A percentile compares a stretch with the other conserved stretches of the same genome.
These are phyloP conservation scores for Pichia terricola DNA, from an alignment of 1,139 yeast species.

Conservation along the genomic window DNA sequence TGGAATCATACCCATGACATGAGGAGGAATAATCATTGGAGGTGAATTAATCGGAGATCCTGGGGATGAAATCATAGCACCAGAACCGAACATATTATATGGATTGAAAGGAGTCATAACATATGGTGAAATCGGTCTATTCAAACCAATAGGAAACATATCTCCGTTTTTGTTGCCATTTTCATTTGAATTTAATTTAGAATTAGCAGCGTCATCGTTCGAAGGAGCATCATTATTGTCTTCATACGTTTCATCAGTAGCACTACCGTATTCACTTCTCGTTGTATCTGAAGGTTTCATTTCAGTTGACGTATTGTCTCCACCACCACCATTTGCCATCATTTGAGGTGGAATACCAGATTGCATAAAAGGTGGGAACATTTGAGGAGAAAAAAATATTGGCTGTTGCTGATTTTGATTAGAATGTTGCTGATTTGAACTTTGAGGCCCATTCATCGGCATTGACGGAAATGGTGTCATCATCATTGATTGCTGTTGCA, in stretches of 20 bases:
- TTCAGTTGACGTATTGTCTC: not conserved
- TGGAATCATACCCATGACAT: slow-evolving; percentile 7
- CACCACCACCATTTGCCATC: slow-evolving; percentile 1
- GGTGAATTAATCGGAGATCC: slow-evolving; percentile 15
- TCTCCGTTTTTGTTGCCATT: not conserved
- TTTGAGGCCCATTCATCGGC: slow-evolving; percentile 12
- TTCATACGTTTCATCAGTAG: slow-evolving; percentile 1
- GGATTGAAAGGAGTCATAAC: slow-evolving; percentile 45
- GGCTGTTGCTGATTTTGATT: not conserved
- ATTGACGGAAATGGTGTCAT: slow-evolving; percentile 16
- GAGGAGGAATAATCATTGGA: slow-evolving; percentile 6
- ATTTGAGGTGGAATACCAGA: slow-evolving; percentile 1
- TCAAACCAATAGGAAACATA: slow-evolving; percentile 17
- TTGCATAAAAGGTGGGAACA: slow-evolving; percentile 12
- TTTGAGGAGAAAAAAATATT: slow-evolving; percentile 13
- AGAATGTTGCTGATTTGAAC: not conserved
- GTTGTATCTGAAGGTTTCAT: slow-evolving; percentile 11
- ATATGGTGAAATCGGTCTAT: slow-evolving; percentile 27
- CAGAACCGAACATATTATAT: slow-evolving; percentile 34
- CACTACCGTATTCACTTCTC: slow-evolving; percentile 8
- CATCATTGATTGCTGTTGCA: slow-evolving; percentile 16
- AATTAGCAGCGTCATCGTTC: not conserved
- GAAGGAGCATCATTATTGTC: slow-evolving; percentile 1
- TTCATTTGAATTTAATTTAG: not conserved
- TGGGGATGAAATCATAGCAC: slow-evolving; percentile 13